Conservation (phyloP, 305 asterid species). For the Fraxinus angustifolia region DNA sequence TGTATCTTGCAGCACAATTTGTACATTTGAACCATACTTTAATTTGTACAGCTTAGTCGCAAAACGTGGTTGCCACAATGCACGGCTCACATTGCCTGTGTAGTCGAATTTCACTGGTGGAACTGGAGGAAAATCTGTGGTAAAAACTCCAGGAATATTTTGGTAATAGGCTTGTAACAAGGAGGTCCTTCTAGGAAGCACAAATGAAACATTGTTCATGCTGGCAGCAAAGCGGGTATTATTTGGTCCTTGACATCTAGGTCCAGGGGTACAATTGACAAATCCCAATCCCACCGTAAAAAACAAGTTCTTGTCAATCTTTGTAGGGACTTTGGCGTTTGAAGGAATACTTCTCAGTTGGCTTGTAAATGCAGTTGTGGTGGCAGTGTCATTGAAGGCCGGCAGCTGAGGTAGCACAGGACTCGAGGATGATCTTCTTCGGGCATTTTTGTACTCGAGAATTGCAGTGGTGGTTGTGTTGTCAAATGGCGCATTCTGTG, state of each 20-base stretch:
- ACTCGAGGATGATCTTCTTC: constrained; percentile 7
- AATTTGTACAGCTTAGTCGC: constrained; percentile 41
- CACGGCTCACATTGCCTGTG: constrained; percentile 47
- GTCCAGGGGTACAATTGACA: constrained; percentile 43
- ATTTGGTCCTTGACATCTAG: constrained; percentile 52
- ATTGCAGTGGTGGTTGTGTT: constrained; percentile 57
- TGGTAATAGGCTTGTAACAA: constrained; percentile 43
- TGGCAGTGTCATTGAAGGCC: constrained; percentile 43
- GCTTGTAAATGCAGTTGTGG: constrained; percentile 30
- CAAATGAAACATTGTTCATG: constrained; percentile 43
- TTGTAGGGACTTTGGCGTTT: constrained; percentile 31
- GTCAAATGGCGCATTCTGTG: constrained; percentile 38
- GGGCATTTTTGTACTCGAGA: constrained; percentile 36
- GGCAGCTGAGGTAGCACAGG: constrained; percentile 43
- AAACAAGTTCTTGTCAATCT: constrained; percentile 35
- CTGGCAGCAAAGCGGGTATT: constrained; percentile 44
- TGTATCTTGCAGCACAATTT: constrained; percentile 43
- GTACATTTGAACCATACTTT: constrained; percentile 40
- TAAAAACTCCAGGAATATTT: constrained; percentile 39
- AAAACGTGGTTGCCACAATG: constrained; percentile 37
- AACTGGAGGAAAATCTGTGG: constrained; percentile 44
- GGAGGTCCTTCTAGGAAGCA: constrained; percentile 37
- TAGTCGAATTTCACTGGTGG: constrained; percentile 48
- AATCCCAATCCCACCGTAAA: constrained; percentile 49
- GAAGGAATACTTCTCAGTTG: constrained; percentile 29